Conservation (phyloP, 1,139 yeast genomes). For the Pneumocystis carinii region DNA sequence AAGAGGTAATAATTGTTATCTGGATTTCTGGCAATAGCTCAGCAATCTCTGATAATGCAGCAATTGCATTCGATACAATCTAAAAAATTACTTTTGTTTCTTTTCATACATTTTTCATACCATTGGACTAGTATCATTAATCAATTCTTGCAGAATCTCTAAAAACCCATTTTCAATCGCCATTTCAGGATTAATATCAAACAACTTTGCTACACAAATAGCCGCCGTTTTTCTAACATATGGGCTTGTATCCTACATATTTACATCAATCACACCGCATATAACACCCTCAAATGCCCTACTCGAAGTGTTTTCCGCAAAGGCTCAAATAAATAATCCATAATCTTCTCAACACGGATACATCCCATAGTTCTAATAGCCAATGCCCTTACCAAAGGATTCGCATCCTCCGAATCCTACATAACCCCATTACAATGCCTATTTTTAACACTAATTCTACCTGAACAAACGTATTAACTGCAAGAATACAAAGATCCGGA, state of each 20-base stretch:
- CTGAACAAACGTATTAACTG: slow-evolving; percentile 87
- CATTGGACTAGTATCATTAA: slow-evolving; percentile 87
- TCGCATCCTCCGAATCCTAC: slow-evolving; percentile 90
- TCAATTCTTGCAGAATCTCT: slow-evolving; percentile 48
- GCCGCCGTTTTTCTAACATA: slow-evolving; percentile 97
- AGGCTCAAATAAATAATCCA: slow-evolving; percentile 87
- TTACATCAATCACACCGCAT: background rate
- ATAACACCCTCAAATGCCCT: background rate
- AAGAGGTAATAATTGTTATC: slow-evolving; percentile 30
- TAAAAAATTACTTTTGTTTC: background rate
- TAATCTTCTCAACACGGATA: slow-evolving; percentile 86
- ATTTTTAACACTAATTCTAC: slow-evolving; percentile 6
- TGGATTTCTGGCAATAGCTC: slow-evolving; percentile 46
- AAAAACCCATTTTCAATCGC: slow-evolving; percentile 82
- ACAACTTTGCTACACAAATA: slow-evolving; percentile 88
- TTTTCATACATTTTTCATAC: slow-evolving; percentile 29
- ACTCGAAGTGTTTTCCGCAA: slow-evolving; percentile 56
- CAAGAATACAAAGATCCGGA: slow-evolving; percentile 89
- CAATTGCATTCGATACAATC: slow-evolving; percentile 71
- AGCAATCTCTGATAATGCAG: slow-evolving; percentile 69
- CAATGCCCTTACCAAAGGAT: slow-evolving; percentile 86
- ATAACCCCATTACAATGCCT: background rate
- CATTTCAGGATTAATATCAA: slow-evolving; percentile 66
- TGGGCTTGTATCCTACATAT: slow-evolving; percentile 63
- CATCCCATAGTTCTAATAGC: slow-evolving; percentile 99